Evolutionary conservation across 352 stramenopile genomes (phyloP).

Genomic region (Phytophthora fragariae): DNA sequence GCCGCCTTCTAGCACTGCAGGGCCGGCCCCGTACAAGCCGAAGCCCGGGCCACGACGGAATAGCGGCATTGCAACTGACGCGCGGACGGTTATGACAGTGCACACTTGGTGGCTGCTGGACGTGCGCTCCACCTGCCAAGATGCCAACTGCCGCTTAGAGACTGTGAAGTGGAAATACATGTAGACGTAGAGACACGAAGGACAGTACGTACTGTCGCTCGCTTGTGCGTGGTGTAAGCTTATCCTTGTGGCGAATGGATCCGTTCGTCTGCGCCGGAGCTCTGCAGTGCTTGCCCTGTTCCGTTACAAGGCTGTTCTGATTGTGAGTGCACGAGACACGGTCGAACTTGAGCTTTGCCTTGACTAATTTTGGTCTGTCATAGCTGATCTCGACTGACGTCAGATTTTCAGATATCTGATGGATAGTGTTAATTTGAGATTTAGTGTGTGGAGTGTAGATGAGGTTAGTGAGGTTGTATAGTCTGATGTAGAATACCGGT

Average conservation of each 20-base stretch:
- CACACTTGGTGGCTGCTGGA: neutral
- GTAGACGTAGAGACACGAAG: slow-evolving; percentile 28
- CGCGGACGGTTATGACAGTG: neutral
- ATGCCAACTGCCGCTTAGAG: slow-evolving; percentile 7
- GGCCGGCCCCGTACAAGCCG: slow-evolving; percentile 26
- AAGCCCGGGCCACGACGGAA: slow-evolving; percentile 73
- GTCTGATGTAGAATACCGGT: neutral
- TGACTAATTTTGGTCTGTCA: slow-evolving; percentile 2
- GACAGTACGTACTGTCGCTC: slow-evolving; percentile 11
- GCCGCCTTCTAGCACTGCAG: slow-evolving; percentile 37
- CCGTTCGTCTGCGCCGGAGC: neutral
- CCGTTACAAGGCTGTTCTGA: slow-evolving; percentile 24
- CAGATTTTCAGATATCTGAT: neutral
- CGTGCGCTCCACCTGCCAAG: slow-evolving; percentile 7
- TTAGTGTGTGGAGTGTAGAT: neutral
- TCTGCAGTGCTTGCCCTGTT: slow-evolving; percentile 2
- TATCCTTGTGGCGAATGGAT: slow-evolving; percentile 20
- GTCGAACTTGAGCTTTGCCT: slow-evolving; percentile 12
- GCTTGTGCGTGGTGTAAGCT: slow-evolving; percentile 13
- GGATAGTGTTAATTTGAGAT: neutral
- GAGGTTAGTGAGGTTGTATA: neutral
- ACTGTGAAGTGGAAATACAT: neutral
- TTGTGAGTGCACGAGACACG: slow-evolving; percentile 18
- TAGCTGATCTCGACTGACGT: slow-evolving; percentile 3
- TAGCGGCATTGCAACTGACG: slow-evolving; percentile 45